Evolutionary conservation across 768 basidiomycete species (phyloP), one percentile per base, ranked within the genome.

Genomic region (Boletus huronensis): DNA sequence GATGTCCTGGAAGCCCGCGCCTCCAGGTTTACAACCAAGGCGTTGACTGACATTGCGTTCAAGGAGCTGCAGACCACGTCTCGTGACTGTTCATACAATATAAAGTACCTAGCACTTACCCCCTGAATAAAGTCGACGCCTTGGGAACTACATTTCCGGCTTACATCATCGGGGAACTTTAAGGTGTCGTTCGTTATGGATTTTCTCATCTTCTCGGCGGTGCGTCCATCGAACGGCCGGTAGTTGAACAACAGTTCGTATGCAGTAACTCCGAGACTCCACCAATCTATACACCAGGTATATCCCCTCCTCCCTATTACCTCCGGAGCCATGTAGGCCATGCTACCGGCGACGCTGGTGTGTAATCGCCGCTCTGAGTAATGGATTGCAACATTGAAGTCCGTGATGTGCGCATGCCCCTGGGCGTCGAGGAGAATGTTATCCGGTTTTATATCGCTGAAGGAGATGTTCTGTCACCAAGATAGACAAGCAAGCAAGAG

Each of bases 251-350:
- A 72, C n/a, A 97, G 81, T 65, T 98, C 95, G 72, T 89, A 96
- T 54, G 85, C 88, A 26, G 89, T 88, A 52, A 97, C 78, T 29
- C 95, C 95, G 19, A 98, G 78, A 66, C 91, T 93, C 95, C 95
- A 98, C 89, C 92, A 97, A 69, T 98, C 95, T 47, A 92, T 82
- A 46, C 85, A 85, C 81, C 91, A 94, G 4, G 89, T 88, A 71
- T 99, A 99, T 16, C 97, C 97, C 65, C 85, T 87, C 65, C 90
- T 87, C 48, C 82, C 83, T 41, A 98, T 79, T n/a, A 99, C 88
- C 70, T 99, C 93, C 0, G 96, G 95, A 10, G 95, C 95, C 97
- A 99, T 99, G 74, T 99, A 99, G 0, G 97, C 96, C 93, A 99
- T 95, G 65, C 91, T 94, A 4, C 97, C 97, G 7, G 97, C 96